A percentile compares a stretch with the other conserved stretches of the same genome.
Conservation (phyloP, 1,139 yeast species). For the Nadsonia starkeyi-henricii region DNA sequence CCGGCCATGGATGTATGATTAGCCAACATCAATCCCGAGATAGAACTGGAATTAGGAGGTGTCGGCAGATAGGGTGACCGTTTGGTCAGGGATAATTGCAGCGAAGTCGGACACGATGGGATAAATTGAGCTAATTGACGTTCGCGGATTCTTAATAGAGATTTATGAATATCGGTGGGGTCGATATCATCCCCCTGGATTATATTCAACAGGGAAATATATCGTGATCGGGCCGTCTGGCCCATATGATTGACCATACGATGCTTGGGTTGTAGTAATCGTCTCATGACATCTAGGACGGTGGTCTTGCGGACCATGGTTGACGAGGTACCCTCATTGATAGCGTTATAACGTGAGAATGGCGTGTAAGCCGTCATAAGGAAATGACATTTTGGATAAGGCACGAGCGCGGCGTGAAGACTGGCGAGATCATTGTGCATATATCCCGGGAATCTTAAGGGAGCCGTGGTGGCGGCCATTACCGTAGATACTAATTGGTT, state of each 20-base stretch:
- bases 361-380: constrained; percentile 82
- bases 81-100: constrained; percentile 66
- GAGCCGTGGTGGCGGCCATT: constrained; percentile 72
- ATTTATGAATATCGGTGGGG: constrained; percentile 67
- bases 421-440: constrained; percentile 80
- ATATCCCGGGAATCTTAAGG: constrained; percentile 83
- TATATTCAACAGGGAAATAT: constrained; percentile 61
- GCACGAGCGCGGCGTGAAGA: constrained; percentile 67
- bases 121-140: constrained; percentile 54
- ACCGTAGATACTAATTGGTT: constrained; percentile 79
- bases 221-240: constrained; percentile 31
- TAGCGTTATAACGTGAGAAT: constrained; percentile 25
- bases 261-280: constrained; percentile 64
- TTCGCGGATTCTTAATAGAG: constrained; percentile 62
- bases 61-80: constrained; percentile 44
- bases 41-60: constrained; percentile 14
- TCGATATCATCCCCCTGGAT: constrained; percentile 58
- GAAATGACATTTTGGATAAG: constrained; percentile 84
- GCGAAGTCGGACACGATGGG: constrained; percentile 75
- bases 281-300: constrained; percentile 75
- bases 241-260: constrained; percentile 42
- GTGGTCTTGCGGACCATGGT: constrained; percentile 56
- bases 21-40: constrained; percentile 60
- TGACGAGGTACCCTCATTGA: constrained; percentile 43
- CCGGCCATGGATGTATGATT: constrained; percentile 63